phyloP scores from a whole-genome alignment of 257 asterid genomes.

The Solanum bukasovii region DNA sequence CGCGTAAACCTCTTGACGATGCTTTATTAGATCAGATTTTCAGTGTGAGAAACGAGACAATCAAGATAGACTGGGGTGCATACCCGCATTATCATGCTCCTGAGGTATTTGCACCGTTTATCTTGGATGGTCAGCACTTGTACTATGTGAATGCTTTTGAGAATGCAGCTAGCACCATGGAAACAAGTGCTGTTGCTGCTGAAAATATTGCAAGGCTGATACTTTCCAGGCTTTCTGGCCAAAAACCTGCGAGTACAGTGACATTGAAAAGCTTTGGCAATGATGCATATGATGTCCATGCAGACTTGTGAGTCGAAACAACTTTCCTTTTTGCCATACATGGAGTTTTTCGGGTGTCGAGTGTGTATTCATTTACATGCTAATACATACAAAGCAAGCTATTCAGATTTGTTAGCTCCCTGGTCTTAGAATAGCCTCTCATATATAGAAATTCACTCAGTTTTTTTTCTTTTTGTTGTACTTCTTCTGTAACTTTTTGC shows the following conservation, averaged over 20 bases:
- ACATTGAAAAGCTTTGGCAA: slow-evolving; percentile 28
- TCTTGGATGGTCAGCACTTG: slow-evolving; percentile 59
- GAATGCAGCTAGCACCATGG: slow-evolving; percentile 98
- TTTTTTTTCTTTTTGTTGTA: not conserved
- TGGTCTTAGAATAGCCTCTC: not conserved
- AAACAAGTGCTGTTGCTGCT: slow-evolving; percentile 92
- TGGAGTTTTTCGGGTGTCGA: not conserved
- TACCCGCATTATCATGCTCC: slow-evolving; percentile 92
- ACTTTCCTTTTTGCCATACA: not conserved
- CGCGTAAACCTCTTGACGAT: slow-evolving; percentile 62
- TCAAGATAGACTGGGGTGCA: slow-evolving; percentile 80
- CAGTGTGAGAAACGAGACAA: slow-evolving; percentile 70
- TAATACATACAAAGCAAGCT: not conserved
- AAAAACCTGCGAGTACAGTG: slow-evolving; percentile 12
- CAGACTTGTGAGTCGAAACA: slow-evolving; percentile 37
- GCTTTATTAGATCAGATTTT: slow-evolving; percentile 56
- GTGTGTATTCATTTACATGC: not conserved
- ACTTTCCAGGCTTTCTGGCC: slow-evolving; percentile 48
- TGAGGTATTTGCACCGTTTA: slow-evolving; percentile 66
- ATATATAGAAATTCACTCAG: not conserved
- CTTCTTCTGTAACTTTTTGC: not conserved
- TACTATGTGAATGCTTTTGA: slow-evolving; percentile 93
- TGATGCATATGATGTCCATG: slow-evolving; percentile 23
- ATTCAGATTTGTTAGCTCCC: not conserved
- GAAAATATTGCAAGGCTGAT: slow-evolving; percentile 89